phyloP scores from a whole-genome alignment of 306 rosid genomes.

The Casuarina cunninghamiana region DNA sequence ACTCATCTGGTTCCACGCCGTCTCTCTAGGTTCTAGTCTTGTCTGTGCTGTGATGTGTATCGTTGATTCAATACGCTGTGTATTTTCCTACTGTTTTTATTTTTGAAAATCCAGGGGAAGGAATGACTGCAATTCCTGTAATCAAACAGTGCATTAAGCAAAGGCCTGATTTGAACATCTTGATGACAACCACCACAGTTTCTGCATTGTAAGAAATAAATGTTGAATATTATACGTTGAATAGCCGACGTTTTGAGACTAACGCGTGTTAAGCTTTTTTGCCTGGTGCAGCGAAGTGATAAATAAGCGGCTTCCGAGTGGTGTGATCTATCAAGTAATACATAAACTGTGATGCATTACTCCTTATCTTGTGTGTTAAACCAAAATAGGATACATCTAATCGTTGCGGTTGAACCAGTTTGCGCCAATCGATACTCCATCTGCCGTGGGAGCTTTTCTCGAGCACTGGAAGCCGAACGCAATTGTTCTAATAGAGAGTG shows the following conservation, averaged over 20 bases:
- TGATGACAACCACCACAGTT: constrained; percentile 71
- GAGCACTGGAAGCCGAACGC: constrained; percentile 81
- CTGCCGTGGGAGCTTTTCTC: constrained; percentile 64
- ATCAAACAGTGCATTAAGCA: constrained; percentile 63
- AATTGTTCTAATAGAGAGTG: constrained; percentile 77
- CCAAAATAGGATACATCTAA: constrained; percentile 25
- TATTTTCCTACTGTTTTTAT: background rate
- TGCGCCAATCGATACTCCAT: constrained; percentile 79
- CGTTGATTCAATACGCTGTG: background rate
- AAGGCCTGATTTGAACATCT: constrained; percentile 65
- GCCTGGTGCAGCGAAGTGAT: constrained; percentile 73
- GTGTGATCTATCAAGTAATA: constrained; percentile 74
- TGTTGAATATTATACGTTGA: background rate
- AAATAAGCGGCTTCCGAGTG: constrained; percentile 63
- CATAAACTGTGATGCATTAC: constrained; percentile 14
- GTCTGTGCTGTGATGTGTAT: background rate
- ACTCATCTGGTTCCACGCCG: constrained; percentile 93
- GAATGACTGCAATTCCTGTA: constrained; percentile 81
- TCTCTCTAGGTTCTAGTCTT: constrained; percentile 57
- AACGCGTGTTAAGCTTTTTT: constrained; percentile 9
- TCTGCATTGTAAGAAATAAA: constrained; percentile 75
- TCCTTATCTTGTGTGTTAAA: background rate
- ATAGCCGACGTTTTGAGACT: background rate
- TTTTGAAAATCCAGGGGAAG: constrained; percentile 62
- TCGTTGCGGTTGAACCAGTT: constrained; percentile 46